Base-by-base conservation (phyloP, 805 yeast species). In the Cephaloascus albidus region DNA sequence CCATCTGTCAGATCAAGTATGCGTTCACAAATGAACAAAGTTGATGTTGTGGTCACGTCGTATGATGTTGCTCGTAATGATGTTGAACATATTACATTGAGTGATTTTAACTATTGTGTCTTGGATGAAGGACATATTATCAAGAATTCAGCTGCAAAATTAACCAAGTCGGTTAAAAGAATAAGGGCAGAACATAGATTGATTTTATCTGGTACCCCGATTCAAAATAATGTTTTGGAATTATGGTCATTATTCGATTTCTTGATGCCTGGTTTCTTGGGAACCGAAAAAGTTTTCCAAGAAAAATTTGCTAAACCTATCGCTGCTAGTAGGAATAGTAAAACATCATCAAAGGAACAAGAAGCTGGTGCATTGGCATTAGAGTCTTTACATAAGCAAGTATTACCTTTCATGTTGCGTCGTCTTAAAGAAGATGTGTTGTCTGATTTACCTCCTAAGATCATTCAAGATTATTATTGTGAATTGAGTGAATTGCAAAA, bases 291-390 rank as follows among this genome's bases (percentile, higher is more conserved):
- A 59, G 74, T 82, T 37, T 93, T 93, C 65, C 93, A 88, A 52
- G 97, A 90, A 45, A 75, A 89, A 48, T 93, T 90, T 69, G 94
- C 97, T n/a, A 89, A 89, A 53, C 99, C 99, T 2, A 93, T 93
- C 56, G 90, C 97, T 3, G 90, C 95, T 2, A 83, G 95, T 33
- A 72, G 96, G 54, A 86, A 85, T 48, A 81, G 87, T 48, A 90
- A 89, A 55, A 85, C 89, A 0, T 76, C 88, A 3, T 81, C 94
- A 0, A 90, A 81, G 51, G 98, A 93, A 51, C 97, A 93, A 56
- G 99, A 93, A 55, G 87, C 88, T 1, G 99, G 98, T 35, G 96
- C 97, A 0, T 66, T 93, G 45, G 98, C 97, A 0, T 67, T 94
- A 43, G 99, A 93, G 52, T 90, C 97, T 0, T 69, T 93, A 45